Conservation (phyloP, 73 alveolate genomes). For the Blepharisma stoltei region DNA sequence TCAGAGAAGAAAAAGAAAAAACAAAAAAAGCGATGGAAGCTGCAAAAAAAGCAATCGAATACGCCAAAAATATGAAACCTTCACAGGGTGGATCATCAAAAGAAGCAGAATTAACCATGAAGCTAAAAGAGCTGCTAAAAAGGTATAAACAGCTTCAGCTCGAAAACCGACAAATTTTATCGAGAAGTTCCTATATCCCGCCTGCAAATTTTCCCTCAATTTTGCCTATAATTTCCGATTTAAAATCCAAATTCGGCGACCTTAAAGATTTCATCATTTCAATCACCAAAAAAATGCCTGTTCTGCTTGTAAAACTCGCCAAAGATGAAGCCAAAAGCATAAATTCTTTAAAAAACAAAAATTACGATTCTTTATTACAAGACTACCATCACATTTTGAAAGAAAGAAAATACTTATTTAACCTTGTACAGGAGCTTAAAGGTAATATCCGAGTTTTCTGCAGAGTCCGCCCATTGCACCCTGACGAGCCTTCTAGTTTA, state of each 20-base stretch:
- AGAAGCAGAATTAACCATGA: not conserved
- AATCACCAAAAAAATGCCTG: too few relatives aligned
- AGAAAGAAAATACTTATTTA: constrained; percentile 14
- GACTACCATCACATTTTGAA: not conserved
- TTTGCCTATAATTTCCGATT: too few relatives aligned
- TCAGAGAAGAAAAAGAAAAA: constrained; percentile 9
- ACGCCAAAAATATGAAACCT: not conserved
- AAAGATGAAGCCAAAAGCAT: too few relatives aligned
- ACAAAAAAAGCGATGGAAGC: not conserved
- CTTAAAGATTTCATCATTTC: too few relatives aligned
- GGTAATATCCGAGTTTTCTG: constrained; percentile 92
- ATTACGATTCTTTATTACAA: too few relatives aligned
- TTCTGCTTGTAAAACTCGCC: too few relatives aligned
- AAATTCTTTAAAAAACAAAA: too few relatives aligned
- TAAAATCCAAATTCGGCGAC: too few relatives aligned
- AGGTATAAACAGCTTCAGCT: not conserved
- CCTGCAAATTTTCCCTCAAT: too few relatives aligned
- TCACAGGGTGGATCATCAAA: not conserved
- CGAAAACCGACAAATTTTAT: too few relatives aligned
- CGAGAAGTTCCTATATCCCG: too few relatives aligned
- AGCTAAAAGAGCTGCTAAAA: not conserved
- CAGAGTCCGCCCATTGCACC: constrained; percentile 83
- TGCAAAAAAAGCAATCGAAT: constrained; percentile 6
- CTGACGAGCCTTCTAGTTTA: not conserved
- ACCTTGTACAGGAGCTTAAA: constrained; percentile 78